Evolutionary conservation across 2,329 filamentous ascomycete genomes (phyloP).

Genomic region (Pseudocercospora macadamiae): DNA sequence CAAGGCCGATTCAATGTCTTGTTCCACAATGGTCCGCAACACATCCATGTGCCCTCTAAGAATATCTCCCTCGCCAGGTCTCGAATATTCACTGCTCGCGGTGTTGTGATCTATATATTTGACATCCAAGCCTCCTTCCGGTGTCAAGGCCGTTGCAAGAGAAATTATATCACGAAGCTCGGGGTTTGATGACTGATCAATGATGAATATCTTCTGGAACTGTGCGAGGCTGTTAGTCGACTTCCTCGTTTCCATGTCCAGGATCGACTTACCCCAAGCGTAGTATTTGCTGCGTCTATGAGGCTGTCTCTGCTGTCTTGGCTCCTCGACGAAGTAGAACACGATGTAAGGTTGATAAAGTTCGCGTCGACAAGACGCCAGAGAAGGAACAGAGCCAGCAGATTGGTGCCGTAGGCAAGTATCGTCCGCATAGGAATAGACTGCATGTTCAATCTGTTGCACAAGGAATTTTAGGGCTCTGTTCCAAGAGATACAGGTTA

Average conservation of each 20-base stretch:
- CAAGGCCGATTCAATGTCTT: constrained; percentile 42
- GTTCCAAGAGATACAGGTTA: no score
- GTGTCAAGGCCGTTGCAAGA: constrained; percentile 51
- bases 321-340: background rate
- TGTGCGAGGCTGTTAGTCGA: constrained; percentile 3
- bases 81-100: constrained; percentile 28
- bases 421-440: background rate
- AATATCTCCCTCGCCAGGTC: constrained; percentile 7
- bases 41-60: constrained; percentile 26
- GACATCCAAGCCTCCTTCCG: constrained; percentile 42
- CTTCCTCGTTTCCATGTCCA: no score
- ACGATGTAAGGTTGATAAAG: background rate
- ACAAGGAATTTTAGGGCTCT: no score
- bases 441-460: background rate
- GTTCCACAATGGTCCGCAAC: constrained; percentile 38
- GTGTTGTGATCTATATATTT: constrained; percentile 44
- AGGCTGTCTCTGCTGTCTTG: background rate
- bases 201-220: constrained; percentile 58
- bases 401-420: background rate
- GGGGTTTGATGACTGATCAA: constrained; percentile 54
- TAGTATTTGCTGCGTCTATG: background rate
- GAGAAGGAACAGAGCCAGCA: background rate
- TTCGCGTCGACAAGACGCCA: background rate
- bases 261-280: background rate
- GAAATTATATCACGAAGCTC: constrained; percentile 57